These are phyloP conservation scores for Saturnispora diversa DNA, from an alignment of 805 yeast genomes.

Conservation along the genomic window DNA sequence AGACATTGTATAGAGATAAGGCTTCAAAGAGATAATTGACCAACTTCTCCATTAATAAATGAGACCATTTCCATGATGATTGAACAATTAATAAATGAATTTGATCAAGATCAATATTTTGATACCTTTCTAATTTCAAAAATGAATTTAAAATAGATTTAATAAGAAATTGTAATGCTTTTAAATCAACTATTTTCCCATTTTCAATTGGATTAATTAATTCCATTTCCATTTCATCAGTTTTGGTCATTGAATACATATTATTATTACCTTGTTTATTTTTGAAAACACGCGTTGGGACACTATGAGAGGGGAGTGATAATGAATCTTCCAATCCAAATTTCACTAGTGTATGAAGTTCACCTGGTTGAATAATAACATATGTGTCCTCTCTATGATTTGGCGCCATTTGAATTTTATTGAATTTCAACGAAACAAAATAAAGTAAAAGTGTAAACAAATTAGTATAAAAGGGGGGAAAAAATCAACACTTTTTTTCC, in stretches of 20 bases:
- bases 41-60: constrained; percentile 54
- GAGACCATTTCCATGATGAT: constrained; percentile 63
- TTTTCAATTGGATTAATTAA: constrained; percentile 52
- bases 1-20: constrained; percentile 63
- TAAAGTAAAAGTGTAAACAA: no score
- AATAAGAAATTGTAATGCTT: constrained; percentile 61
- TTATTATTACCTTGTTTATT: neutral
- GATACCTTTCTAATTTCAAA: constrained; percentile 19
- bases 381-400: constrained; percentile 29
- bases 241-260: neutral
- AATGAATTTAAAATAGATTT: constrained; percentile 45
- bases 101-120: constrained; percentile 43
- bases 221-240: constrained; percentile 1
- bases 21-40: constrained; percentile 71
- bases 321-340: constrained; percentile 73
- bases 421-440: neutral
- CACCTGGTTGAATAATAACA: constrained; percentile 70
- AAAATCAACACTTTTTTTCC: constrained; percentile 3
- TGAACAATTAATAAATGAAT: constrained; percentile 44
- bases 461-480: neutral
- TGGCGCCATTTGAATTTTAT: constrained; percentile 24
- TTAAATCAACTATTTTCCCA: constrained; percentile 58
- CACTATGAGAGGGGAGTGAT: constrained; percentile 62
- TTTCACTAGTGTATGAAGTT: constrained; percentile 62
- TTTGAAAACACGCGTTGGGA: constrained; percentile 64